A percentile compares a stretch with the other conserved stretches of the same genome.
Conservation (phyloP, 306 rosid genomes). For the Gynostemma pentaphyllum region DNA sequence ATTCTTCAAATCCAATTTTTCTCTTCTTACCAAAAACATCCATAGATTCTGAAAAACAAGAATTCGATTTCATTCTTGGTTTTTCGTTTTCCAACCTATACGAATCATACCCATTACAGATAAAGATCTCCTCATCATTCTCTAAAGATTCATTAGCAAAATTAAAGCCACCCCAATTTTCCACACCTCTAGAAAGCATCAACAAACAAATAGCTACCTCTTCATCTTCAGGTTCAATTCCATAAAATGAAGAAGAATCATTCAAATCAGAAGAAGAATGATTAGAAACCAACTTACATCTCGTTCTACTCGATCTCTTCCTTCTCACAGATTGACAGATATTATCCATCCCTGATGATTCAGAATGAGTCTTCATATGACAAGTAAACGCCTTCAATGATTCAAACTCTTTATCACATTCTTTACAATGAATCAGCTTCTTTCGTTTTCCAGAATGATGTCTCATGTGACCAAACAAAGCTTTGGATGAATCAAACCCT, state of each 20-base stretch:
- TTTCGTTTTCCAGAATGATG: slow-evolving; percentile 27
- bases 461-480: slow-evolving; percentile 46
- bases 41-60: background rate
- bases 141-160: background rate
- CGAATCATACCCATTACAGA: background rate
- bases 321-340: slow-evolving; percentile 11
- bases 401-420: slow-evolving; percentile 23
- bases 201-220: slow-evolving; percentile 29
- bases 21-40: background rate
- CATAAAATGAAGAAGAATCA: slow-evolving; percentile 13
- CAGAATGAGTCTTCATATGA: background rate
- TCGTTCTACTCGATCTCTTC: slow-evolving; percentile 32
- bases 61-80: slow-evolving; percentile 3
- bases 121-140: slow-evolving; percentile 1
- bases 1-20: background rate
- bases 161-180: background rate
- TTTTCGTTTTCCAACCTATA: no score
- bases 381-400: slow-evolving; percentile 15
- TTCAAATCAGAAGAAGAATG: slow-evolving; percentile 10
- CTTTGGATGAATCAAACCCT: slow-evolving; percentile 22
- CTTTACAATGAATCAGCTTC: slow-evolving; percentile 20
- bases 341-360: background rate
- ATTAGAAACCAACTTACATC: slow-evolving; percentile 18
- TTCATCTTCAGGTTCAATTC: slow-evolving; percentile 15
- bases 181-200: slow-evolving; percentile 28